phyloP scores from a whole-genome alignment of 495 filamentous ascomycete genomes.

The Trichodelitschia bisporula region DNA sequence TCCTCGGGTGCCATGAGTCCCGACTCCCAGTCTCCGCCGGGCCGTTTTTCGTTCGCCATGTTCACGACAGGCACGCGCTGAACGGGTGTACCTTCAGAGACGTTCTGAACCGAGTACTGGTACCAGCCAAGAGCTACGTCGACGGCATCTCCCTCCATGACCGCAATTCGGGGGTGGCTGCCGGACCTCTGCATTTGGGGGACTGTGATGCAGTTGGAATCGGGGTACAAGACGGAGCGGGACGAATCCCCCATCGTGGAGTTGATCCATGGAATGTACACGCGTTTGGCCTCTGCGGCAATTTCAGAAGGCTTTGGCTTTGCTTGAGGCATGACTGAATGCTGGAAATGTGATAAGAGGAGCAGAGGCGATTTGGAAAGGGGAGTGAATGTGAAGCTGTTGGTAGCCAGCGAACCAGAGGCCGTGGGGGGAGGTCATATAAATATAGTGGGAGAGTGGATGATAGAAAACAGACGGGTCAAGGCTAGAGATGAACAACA shows the following conservation, averaged over 20 bases:
- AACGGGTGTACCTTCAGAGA: too few relatives aligned
- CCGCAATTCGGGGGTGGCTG: constrained; percentile 21
- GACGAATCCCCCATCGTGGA: constrained; percentile 21
- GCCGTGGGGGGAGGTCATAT: too few relatives aligned
- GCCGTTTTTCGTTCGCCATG: constrained; percentile 46
- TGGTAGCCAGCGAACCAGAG: too few relatives aligned
- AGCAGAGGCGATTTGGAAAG: too few relatives aligned
- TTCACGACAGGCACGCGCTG: constrained; percentile 51
- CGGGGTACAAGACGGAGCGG: constrained; percentile 21
- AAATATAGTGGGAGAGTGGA: too few relatives aligned
- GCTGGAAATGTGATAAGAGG: too few relatives aligned
- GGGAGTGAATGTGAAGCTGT: too few relatives aligned
- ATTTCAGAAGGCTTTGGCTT: constrained; percentile 46
- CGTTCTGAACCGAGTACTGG: constrained; percentile 5
- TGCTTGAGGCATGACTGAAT: constrained; percentile 38
- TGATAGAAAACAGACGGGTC: too few relatives aligned
- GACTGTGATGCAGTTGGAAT: constrained; percentile 13
- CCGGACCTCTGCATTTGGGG: constrained; percentile 4
- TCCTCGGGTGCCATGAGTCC: constrained; percentile 48
- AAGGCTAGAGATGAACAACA: too few relatives aligned
- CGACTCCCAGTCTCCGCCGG: constrained; percentile 58
- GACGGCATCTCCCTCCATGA: constrained; percentile 40
- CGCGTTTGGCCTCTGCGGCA: constrained; percentile 39
- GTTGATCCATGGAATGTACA: constrained; percentile 37
- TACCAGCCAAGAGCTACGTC: constrained; percentile 40